Base-by-base conservation (phyloP, 331 rosid species). In the Cydonia oblonga region DNA sequence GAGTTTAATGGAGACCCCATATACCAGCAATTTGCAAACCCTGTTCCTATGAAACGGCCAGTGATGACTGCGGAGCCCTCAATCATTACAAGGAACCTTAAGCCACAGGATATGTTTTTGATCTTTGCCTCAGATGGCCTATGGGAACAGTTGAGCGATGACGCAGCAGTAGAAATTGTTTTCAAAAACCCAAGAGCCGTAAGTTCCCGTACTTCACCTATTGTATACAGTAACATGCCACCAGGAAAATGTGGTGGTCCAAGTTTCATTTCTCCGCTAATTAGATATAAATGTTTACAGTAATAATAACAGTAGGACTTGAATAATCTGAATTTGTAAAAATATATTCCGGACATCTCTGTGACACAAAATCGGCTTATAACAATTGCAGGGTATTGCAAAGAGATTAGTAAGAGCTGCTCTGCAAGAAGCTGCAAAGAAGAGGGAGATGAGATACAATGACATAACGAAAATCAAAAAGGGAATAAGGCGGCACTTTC, bases 61-160 rank as follows among this genome's bases (percentile, higher is more conserved):
- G 96, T 85, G 54, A 91, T 93, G 81, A 89, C 97, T 9, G 96
- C 98, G 7, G 96, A 91, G 62, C 98, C 98, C n/a, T 91, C 98
- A 5, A 59, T 93, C 76, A 74, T 89, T 29, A 78, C 35, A 25
- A 88, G 92, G 80, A 85, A 89, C 75, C 86, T 91, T 42, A 85
- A 79, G 29, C 81, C 96, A 5, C 90, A 89, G 74, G 98, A 89
- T 78, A 72, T 85, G 64, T 93, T 93, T 87, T 82, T 93, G 76
- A 91, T 93, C 76, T 93, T 93, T 76, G 97, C 98, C 76, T 93
- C 98, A 11, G 98, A 93, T 76, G 98, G 98, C 73, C 96, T 93
- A 23, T 93, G 98, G 98, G 98, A 93, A 83, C 98, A 91, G 78
- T 75, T 93, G 69, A 93, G 86, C 25, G 98, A 93, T 68, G 89